A percentile compares a stretch with the other conserved stretches of the same genome.
These are phyloP conservation scores for Striga hermonthica DNA, from an alignment of 305 asterid species.

Conservation along the genomic window DNA sequence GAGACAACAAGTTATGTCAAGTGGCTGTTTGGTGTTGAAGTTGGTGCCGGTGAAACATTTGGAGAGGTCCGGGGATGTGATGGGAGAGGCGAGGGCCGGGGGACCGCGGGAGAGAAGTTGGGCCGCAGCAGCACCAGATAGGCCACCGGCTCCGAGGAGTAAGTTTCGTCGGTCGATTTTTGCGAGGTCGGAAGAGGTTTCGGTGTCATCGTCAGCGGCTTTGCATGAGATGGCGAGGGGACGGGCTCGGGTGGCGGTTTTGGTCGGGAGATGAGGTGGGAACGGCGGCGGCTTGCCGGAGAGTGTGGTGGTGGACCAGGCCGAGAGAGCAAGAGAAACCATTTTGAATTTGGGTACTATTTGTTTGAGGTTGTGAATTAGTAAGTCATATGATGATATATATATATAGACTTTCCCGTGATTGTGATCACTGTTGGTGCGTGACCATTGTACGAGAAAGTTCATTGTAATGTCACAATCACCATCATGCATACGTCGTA, in stretches of 20 bases:
- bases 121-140: conserved; percentile 34
- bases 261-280: background rate
- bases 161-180: conserved; percentile 39
- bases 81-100: conserved; percentile 35
- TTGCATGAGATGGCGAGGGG: conserved; percentile 26
- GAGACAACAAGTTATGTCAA: conserved; percentile 45
- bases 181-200: background rate
- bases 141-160: conserved; percentile 44
- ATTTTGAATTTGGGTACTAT: background rate
- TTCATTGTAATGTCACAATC: no score
- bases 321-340: conserved; percentile 34
- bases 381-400: no score
- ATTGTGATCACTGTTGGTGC: no score
- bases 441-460: no score
- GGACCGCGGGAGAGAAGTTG: conserved; percentile 18
- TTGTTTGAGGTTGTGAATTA: no score
- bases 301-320: conserved; percentile 19
- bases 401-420: no score
- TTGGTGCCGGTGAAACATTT: conserved; percentile 39
- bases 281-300: conserved; percentile 23
- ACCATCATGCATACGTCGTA: no score
- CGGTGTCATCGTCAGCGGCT: conserved; percentile 4
- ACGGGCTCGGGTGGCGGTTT: background rate
- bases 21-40: conserved; percentile 37
- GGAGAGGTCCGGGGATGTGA: conserved; percentile 40